Percentiles rank a stretch among this genome's conserved stretches.
Evolutionary conservation across 345 rosid species (phyloP).

Genomic region (Laguncularia racemosa): DNA sequence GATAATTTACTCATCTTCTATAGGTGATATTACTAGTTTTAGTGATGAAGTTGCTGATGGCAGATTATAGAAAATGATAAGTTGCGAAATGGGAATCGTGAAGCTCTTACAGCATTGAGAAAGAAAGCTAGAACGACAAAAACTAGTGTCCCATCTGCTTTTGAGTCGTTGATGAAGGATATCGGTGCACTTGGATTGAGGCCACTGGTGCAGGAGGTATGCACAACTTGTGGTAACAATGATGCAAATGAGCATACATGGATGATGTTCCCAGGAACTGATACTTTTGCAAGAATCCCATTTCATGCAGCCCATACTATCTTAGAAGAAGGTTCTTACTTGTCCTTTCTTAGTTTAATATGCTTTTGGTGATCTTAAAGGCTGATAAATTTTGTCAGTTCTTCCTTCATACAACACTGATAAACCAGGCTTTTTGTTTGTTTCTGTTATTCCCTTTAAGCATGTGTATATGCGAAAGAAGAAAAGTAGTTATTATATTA

Average conservation of each 20-base stretch:
- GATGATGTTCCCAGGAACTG: conserved; percentile 82
- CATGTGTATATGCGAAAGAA: too few relatives aligned
- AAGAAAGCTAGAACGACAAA: conserved; percentile 71
- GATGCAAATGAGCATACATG: conserved; percentile 58
- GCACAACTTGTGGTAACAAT: conserved; percentile 70
- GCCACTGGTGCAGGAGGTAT: conserved; percentile 71
- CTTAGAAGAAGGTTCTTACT: conserved; percentile 69
- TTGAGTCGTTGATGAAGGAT: conserved; percentile 75
- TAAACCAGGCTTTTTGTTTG: too few relatives aligned
- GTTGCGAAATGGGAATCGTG: conserved; percentile 69
- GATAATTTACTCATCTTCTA: too few relatives aligned
- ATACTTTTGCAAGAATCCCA: conserved; percentile 59
- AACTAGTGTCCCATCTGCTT: conserved; percentile 57
- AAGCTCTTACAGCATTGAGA: conserved; percentile 71
- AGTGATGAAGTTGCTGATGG: conserved; percentile 9
- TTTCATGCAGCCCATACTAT: conserved; percentile 78
- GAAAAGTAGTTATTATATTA: too few relatives aligned
- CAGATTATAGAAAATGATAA: conserved; percentile 74
- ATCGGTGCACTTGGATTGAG: conserved; percentile 28
- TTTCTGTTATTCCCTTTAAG: too few relatives aligned
- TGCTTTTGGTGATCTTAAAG: not conserved
- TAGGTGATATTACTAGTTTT: not conserved
- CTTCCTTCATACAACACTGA: not conserved
- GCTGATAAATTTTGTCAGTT: not conserved
- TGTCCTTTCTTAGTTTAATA: conserved; percentile 1